Evolutionary conservation across 768 basidiomycete species (phyloP).

Genomic region (Lactarius vividus): DNA sequence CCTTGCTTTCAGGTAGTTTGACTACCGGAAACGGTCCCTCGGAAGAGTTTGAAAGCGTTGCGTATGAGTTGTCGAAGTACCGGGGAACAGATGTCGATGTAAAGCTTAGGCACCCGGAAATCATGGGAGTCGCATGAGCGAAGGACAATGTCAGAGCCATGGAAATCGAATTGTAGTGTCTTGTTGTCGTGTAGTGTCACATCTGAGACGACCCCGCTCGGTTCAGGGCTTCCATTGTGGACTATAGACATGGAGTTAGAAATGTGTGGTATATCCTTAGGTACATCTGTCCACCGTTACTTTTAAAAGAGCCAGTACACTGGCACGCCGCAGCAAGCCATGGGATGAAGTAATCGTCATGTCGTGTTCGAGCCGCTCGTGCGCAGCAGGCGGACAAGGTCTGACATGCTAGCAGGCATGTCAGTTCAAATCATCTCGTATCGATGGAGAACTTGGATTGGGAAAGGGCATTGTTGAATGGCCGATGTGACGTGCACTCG

Average conservation of each 20-base stretch:
- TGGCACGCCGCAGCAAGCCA: too few species aligned
- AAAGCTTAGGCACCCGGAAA: slow-evolving; percentile 27
- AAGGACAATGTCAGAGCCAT: not conserved
- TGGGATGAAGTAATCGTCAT: too few species aligned
- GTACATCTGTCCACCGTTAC: not conserved
- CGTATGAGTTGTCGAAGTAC: slow-evolving; percentile 34
- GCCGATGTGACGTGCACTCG: too few species aligned
- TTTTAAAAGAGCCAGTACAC: not conserved
- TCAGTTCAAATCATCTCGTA: too few species aligned
- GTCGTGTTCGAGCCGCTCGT: too few species aligned
- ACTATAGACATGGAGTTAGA: not conserved
- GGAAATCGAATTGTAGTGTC: not conserved
- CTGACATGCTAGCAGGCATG: too few species aligned
- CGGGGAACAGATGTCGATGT: slow-evolving; percentile 42
- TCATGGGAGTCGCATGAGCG: not conserved
- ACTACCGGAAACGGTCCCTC: not conserved
- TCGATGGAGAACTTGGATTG: too few species aligned
- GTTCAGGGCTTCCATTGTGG: not conserved
- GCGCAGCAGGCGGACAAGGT: too few species aligned
- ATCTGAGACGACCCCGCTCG: not conserved
- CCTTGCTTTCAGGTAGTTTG: not conserved
- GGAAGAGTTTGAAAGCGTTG: not conserved
- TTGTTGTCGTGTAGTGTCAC: too few species aligned
- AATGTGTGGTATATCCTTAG: not conserved
- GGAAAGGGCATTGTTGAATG: too few species aligned